Conservation (phyloP, 352 stramenopile genomes). For the Pilasporangium apinafurcum region DNA sequence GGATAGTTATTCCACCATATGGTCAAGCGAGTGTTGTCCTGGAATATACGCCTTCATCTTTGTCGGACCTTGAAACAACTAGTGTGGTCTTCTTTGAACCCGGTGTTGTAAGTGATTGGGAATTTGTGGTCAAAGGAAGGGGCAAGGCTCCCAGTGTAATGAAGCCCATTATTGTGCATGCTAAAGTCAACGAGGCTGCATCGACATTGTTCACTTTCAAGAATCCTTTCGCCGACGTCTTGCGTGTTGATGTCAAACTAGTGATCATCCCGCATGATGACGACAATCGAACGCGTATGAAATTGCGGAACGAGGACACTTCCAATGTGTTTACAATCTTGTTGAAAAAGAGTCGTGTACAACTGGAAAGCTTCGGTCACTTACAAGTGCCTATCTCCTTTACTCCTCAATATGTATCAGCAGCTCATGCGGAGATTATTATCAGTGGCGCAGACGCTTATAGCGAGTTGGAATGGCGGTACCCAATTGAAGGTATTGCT, state of each 20-base stretch:
- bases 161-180: constrained; percentile 63
- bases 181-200: constrained; percentile 72
- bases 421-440: constrained; percentile 60
- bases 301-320: neutral
- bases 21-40: constrained; percentile 58
- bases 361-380: constrained; percentile 76
- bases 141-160: constrained; percentile 87
- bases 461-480: constrained; percentile 67
- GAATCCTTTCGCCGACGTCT: constrained; percentile 85
- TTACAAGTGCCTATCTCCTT: constrained; percentile 92
- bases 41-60: constrained; percentile 87
- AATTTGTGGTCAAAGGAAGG: constrained; percentile 74
- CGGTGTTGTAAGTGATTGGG: constrained; percentile 83
- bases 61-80: constrained; percentile 72
- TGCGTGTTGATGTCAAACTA: constrained; percentile 82
- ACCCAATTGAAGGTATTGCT: constrained; percentile 63
- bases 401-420: constrained; percentile 61
- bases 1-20: constrained; percentile 62
- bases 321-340: constrained; percentile 62
- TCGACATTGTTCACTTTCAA: constrained; percentile 89
- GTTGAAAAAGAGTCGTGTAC: constrained; percentile 60
- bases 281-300: neutral
- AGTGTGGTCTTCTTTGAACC: constrained; percentile 72
- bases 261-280: constrained; percentile 14
- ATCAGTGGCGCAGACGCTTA: constrained; percentile 63